Evolutionary conservation across 140 eudicot genomes (phyloP).

Genomic region (Erigeron philadelphicus): DNA sequence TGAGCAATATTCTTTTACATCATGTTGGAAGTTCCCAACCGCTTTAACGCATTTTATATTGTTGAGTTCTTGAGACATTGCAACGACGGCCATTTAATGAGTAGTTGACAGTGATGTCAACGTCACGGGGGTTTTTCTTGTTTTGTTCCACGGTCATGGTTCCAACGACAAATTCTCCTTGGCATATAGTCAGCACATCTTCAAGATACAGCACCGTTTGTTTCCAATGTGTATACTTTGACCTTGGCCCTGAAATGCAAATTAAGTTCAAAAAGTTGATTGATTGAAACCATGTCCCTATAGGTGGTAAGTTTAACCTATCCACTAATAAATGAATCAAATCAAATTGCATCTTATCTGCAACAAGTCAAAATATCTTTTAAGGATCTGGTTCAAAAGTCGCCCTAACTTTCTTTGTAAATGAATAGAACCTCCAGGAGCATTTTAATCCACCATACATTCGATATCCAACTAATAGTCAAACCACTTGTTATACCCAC

Average conservation of each 20-base stretch:
- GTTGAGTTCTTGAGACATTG: conserved; percentile 64
- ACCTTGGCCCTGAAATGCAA: conserved; percentile 64
- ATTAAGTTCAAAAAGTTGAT: neutral
- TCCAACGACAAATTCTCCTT: conserved; percentile 75
- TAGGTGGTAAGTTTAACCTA: neutral
- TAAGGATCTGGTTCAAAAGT: neutral
- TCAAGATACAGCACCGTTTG: conserved; percentile 92
- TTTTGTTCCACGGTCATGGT: conserved; percentile 76
- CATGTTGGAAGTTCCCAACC: neutral
- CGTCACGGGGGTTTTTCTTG: conserved; percentile 93
- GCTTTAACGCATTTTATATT: conserved; percentile 66
- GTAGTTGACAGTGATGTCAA: conserved; percentile 71
- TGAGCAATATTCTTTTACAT: neutral
- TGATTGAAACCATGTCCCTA: neutral
- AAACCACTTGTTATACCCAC: no score
- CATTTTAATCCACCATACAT: neutral
- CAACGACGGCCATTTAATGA: conserved; percentile 66
- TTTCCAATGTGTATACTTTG: conserved; percentile 90
- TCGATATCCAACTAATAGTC: no score
- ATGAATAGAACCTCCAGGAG: neutral
- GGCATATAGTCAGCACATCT: conserved; percentile 73
- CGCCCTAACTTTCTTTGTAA: neutral
- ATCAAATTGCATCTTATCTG: neutral
- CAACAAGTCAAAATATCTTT: neutral
- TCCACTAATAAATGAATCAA: neutral